phyloP scores from a whole-genome alignment of 495 filamentous ascomycete species.

The Xanthoparmelia taractica region DNA sequence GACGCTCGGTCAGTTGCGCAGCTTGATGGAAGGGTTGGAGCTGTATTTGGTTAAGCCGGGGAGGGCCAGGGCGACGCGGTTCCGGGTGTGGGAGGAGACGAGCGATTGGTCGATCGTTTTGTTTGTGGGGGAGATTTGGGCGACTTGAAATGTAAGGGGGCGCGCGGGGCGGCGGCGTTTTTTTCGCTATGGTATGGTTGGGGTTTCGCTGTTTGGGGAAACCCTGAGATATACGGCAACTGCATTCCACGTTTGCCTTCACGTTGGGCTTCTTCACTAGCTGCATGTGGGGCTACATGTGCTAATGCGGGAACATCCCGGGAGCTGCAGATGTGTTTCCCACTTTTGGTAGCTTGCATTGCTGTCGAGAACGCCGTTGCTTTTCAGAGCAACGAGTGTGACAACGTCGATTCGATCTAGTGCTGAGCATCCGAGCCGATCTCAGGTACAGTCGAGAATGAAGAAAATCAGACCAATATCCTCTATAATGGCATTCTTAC shows the following conservation, averaged over 20 bases:
- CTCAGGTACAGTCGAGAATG: not conserved
- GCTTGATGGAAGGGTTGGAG: not conserved
- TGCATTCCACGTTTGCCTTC: no score
- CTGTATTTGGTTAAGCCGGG: not conserved
- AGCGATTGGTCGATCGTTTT: not conserved
- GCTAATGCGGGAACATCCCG: not conserved
- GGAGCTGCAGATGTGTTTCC: not conserved
- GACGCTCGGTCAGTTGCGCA: slow-evolving; percentile 1
- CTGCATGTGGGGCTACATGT: not conserved
- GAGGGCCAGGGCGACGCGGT: not conserved
- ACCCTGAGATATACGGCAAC: no score
- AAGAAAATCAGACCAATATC: not conserved
- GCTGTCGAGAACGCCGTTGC: no score
- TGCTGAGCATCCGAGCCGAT: not conserved
- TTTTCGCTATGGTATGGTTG: no score
- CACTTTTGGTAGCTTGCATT: not conserved
- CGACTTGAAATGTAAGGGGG: not conserved
- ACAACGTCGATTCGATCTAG: not conserved
- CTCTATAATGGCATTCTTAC: not conserved
- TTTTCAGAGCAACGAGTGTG: no score
- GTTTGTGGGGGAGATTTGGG: not conserved
- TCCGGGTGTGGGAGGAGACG: not conserved
- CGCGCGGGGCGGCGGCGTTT: no score
- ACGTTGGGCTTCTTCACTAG: not conserved
- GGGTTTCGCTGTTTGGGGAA: no score